These are phyloP conservation scores for Anisogramma anomala DNA, from an alignment of 2,329 filamentous ascomycete species.

Conservation along the genomic window DNA sequence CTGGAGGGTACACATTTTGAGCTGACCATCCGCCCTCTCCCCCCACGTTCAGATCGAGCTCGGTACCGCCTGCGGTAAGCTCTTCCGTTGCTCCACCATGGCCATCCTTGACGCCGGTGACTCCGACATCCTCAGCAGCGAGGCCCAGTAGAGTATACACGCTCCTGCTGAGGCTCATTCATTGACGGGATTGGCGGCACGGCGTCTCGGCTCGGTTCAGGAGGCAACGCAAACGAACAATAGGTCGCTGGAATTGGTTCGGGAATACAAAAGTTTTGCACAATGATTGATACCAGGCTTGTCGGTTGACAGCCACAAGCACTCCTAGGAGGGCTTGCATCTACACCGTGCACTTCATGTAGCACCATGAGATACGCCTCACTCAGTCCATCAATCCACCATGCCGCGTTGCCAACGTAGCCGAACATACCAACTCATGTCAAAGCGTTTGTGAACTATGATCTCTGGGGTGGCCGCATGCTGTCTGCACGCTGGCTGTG, in stretches of 20 bases:
- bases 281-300: conserved; percentile 14
- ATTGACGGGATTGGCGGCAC: conserved; percentile 1
- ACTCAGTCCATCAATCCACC: conserved; percentile 12
- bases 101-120: conserved; percentile 94
- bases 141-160: conserved; percentile 41
- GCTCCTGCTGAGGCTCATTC: not conserved
- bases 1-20: conserved; percentile 64
- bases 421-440: not conserved
- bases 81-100: conserved; percentile 97
- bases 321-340: not conserved
- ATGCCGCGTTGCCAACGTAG: conserved; percentile 8
- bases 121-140: conserved; percentile 88
- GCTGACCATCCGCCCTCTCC: conserved; percentile 39
- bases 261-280: conserved; percentile 11
- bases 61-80: conserved; percentile 95
- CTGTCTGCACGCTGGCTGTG: not conserved
- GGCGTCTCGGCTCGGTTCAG: conserved; percentile 12
- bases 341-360: conserved; percentile 6
- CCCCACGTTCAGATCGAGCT: conserved; percentile 71
- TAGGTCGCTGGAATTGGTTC: conserved; percentile 5
- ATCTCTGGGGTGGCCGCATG: not conserved
- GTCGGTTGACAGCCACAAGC: conserved; percentile 8
- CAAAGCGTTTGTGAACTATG: not conserved
- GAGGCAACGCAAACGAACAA: conserved; percentile 5
- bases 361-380: conserved; percentile 13